Evolutionary conservation across 441 rosid genomes (phyloP), one percentile per base, ranked within the genome.

Genomic region (Euphorbia schlechtendalii): DNA sequence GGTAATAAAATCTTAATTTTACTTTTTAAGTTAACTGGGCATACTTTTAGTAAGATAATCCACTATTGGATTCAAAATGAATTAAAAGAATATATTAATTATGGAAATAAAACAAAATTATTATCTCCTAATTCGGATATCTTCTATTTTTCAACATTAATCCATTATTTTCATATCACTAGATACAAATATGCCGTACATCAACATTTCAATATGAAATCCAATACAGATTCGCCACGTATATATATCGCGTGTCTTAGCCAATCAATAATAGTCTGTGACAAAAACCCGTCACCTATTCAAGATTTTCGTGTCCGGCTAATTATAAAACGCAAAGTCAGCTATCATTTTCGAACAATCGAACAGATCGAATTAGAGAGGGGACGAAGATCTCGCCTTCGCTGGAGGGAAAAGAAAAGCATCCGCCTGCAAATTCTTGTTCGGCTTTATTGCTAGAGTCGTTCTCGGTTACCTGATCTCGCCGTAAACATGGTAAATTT

Each of bases 401-500:
- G 76, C 63, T 57, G 73, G 59, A 46, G 65, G 18, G 36, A 61
- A 20, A 40, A 65, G 34, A 66, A 21, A 63, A 49, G 30, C 21
- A 58, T 38, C 58, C 25, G 48, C 51, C 65, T 34, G 48, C 14
- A n/a, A 36, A 65, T 21, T 65, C 74, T 54, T 32, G 28, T 28
- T 46, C 8, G 67, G 56, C 51, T 65, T 66, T 70, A 59, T 51
- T 49, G 54, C 59, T 76, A 30, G 57, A 34, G 21, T 4, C 69
- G 36, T 71, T 70, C 3, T 60, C 66, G 56, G 69, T 59, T 5
- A 13, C 61, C 69, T 38, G 61, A 69, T 74, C 74, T 67, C 76
- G 65, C 72, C 10, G 32, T 28, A 66, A 68, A 41, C 78, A 81
- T 78, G 84, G 85, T 83, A 73, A 57, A 25, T 63, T 45, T 5